These are phyloP conservation scores for Mentha longifolia DNA, from an alignment of 257 asterid genomes.

Conservation along the genomic window DNA sequence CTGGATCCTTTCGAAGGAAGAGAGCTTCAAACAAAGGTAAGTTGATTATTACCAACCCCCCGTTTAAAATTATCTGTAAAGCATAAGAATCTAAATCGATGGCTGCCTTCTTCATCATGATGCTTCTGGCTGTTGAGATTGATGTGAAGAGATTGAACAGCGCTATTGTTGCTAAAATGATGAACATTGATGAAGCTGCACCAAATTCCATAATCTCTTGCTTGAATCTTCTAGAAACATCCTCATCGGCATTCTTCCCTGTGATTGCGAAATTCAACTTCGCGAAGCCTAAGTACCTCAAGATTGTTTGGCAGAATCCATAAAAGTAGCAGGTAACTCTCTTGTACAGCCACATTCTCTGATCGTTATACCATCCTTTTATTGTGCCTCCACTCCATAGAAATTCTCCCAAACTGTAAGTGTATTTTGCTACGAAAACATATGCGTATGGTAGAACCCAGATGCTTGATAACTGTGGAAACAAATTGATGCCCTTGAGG, in stretches of 20 bases:
- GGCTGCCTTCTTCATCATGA: not conserved
- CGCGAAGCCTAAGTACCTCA: slow-evolving; percentile 20
- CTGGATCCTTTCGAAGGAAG: slow-evolving; percentile 15
- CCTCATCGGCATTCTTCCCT: not conserved
- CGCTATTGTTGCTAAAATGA: slow-evolving; percentile 17
- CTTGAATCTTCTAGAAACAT: slow-evolving; percentile 16
- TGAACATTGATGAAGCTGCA: slow-evolving; percentile 19
- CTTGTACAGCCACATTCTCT: slow-evolving; percentile 30
- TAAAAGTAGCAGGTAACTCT: slow-evolving; percentile 13
- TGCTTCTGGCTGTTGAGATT: not conserved
- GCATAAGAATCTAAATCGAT: slow-evolving; percentile 6
- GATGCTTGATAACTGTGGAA: slow-evolving; percentile 19
- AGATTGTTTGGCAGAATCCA: slow-evolving; percentile 24
- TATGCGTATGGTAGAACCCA: slow-evolving; percentile 20
- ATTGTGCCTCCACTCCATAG: slow-evolving; percentile 11
- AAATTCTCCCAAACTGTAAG: slow-evolving; percentile 27
- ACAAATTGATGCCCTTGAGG: slow-evolving; percentile 7
- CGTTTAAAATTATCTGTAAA: slow-evolving; percentile 11
- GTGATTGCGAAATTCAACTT: slow-evolving; percentile 17
- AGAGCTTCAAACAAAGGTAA: slow-evolving; percentile 21
- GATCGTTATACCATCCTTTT: slow-evolving; percentile 28
- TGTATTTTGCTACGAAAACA: slow-evolving; percentile 1
- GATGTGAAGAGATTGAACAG: slow-evolving; percentile 20
- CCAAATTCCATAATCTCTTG: slow-evolving; percentile 32
- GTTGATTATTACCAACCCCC: slow-evolving; percentile 18